A percentile compares a stretch with the other conserved stretches of the same genome.
Evolutionary conservation across 257 asterid species (phyloP).

Genomic region (Ehretia macrophylla): DNA sequence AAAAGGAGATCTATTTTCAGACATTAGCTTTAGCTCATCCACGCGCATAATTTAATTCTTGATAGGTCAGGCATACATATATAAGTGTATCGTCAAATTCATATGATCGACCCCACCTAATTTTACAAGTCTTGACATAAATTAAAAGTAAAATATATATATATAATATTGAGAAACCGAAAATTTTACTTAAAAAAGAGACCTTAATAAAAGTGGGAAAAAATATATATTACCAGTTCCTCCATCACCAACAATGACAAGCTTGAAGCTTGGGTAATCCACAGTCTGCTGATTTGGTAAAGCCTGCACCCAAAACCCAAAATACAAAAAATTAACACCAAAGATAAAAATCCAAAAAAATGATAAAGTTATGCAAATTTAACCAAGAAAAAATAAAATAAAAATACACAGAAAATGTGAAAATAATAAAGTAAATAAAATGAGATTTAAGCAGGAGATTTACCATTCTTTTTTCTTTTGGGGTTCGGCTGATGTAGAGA

Average conservation of each 20-base stretch:
- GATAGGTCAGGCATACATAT: no score
- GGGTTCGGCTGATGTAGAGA: not conserved
- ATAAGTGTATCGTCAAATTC: no score
- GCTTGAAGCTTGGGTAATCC: constrained; percentile 79
- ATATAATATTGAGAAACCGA: no score
- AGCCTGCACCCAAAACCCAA: constrained; percentile 26
- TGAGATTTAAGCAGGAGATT: not conserved
- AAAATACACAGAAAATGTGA: not conserved
- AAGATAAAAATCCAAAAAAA: not conserved
- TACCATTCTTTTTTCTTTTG: constrained; percentile 1
- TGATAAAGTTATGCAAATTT: no score
- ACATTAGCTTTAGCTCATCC: no score
- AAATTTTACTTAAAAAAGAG: no score
- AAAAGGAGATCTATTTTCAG: no score
- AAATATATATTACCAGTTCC: constrained; percentile 53
- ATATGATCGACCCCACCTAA: no score
- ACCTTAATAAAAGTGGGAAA: not conserved
- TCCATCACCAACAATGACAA: constrained; percentile 75
- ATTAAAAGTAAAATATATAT: no score
- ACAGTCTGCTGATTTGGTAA: constrained; percentile 72
- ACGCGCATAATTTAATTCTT: no score
- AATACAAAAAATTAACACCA: not conserved
- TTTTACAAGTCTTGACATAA: no score
- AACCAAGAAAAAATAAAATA: not conserved
- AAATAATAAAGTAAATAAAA: not conserved